These are phyloP conservation scores for Diaporthe vexans DNA, from an alignment of 2,329 filamentous ascomycete genomes.

Conservation along the genomic window DNA sequence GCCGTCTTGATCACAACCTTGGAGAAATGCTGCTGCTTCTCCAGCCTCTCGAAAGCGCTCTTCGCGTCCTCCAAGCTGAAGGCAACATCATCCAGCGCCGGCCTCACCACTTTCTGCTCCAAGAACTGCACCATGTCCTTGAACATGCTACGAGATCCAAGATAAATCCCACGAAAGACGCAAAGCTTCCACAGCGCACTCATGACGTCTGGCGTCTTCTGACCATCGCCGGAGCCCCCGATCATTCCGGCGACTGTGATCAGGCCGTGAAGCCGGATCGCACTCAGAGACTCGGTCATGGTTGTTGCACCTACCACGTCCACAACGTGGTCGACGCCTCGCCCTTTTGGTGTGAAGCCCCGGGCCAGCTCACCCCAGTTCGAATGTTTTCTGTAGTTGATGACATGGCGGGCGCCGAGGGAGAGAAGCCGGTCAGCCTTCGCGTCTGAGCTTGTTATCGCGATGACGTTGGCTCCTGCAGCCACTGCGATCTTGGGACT, in stretches of 20 bases:
- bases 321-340: constrained; percentile 73
- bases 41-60: constrained; percentile 50
- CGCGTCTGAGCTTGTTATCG: constrained; percentile 69
- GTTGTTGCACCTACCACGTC: constrained; percentile 78
- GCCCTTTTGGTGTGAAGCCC: constrained; percentile 59
- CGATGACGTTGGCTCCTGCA: constrained; percentile 66
- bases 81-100: constrained; percentile 50
- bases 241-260: constrained; percentile 52
- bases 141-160: constrained; percentile 48
- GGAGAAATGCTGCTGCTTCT: constrained; percentile 53
- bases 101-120: constrained; percentile 50
- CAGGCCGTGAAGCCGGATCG: constrained; percentile 56
- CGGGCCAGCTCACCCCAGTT: constrained; percentile 72
- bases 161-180: constrained; percentile 49
- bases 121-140: constrained; percentile 50
- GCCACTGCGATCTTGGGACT: constrained; percentile 55
- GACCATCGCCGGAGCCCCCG: constrained; percentile 47
- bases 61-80: constrained; percentile 51
- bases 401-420: constrained; percentile 69
- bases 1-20: constrained; percentile 51
- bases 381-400: constrained; percentile 72
- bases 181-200: constrained; percentile 46
- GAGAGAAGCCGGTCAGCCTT: constrained; percentile 67
- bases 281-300: constrained; percentile 67
- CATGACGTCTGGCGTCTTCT: constrained; percentile 45